These are phyloP conservation scores for Podila verticillata DNA, from an alignment of 192 early-diverging fungal species.

Conservation along the genomic window DNA sequence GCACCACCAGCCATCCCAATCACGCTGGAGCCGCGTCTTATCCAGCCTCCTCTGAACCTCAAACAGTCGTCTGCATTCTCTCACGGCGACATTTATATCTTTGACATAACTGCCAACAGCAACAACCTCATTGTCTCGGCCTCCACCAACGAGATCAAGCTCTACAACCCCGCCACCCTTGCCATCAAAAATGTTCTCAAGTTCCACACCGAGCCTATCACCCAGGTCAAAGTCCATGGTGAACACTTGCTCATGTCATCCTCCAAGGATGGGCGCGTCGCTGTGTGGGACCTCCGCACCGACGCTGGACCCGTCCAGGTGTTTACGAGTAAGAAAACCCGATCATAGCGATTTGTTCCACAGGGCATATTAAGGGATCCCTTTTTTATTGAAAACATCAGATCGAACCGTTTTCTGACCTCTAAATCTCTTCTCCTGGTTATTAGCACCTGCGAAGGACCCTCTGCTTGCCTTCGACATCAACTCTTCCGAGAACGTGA, in stretches of 20 bases:
- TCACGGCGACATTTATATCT: constrained; percentile 62
- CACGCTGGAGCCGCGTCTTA: constrained; percentile 40
- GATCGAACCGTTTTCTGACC: too few relatives aligned
- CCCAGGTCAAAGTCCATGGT: constrained; percentile 67
- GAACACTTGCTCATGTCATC: constrained; percentile 67
- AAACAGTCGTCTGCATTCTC: constrained; percentile 52
- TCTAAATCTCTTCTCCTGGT: not conserved
- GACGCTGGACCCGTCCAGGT: constrained; percentile 61
- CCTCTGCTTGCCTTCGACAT: constrained; percentile 64
- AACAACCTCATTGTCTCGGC: constrained; percentile 62
- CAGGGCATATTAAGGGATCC: constrained; percentile 10
- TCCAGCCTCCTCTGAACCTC: constrained; percentile 53
- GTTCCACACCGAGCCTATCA: constrained; percentile 70
- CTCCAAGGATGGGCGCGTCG: constrained; percentile 70
- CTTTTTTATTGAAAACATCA: not conserved
- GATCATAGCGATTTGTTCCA: too few relatives aligned
- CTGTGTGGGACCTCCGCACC: constrained; percentile 75
- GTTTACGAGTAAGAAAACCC: constrained; percentile 58
- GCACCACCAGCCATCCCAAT: constrained; percentile 33
- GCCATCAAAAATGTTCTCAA: constrained; percentile 53
- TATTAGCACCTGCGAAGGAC: constrained; percentile 21
- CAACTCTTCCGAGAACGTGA: constrained; percentile 57
- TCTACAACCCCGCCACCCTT: constrained; percentile 67
- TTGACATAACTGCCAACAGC: constrained; percentile 60
- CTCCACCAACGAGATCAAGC: constrained; percentile 71